A percentile compares a stretch with the other conserved stretches of the same genome.
Conservation (phyloP, 1,284 basidiomycete genomes). For the Apiotrichum siamense region DNA sequence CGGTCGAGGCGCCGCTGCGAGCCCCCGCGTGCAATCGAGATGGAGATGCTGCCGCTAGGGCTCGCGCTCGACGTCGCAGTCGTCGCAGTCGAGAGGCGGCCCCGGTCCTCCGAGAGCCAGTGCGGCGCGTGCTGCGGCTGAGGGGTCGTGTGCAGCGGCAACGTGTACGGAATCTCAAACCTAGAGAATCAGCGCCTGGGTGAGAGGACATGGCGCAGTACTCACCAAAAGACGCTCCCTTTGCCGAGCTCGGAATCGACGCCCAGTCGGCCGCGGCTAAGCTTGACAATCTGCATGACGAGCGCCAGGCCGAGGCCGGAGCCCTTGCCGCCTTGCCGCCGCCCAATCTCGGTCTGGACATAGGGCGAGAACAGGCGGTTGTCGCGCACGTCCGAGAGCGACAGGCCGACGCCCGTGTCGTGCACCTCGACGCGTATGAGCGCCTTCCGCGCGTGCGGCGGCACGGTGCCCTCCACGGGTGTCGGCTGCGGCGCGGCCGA, state of each 20-base stretch:
- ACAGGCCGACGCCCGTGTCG: conserved; percentile 74
- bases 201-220: not conserved
- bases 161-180: conserved; percentile 4
- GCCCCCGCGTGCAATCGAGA: not conserved
- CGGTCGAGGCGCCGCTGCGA: not conserved
- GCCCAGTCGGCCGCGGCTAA: conserved; percentile 71
- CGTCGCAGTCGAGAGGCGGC: not conserved
- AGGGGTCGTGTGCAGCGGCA: not conserved
- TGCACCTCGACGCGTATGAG: conserved; percentile 71
- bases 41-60: not conserved
- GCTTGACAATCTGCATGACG: conserved; percentile 80
- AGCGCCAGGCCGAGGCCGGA: conserved; percentile 77
- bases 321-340: conserved; percentile 77
- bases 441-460: conserved; percentile 14
- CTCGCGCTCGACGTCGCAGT: not conserved
- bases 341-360: conserved; percentile 54
- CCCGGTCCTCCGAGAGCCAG: not conserved
- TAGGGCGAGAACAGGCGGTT: conserved; percentile 45
- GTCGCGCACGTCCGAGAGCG: conserved; percentile 62
- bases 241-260: conserved; percentile 43
- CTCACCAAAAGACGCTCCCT: conserved; percentile 43
- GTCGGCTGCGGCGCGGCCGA: not conserved
- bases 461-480: not conserved
- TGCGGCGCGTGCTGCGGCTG: not conserved
- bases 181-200: too few relatives aligned